Evolutionary conservation across 2,329 filamentous ascomycete genomes (phyloP).

Genomic region (Clonostachys chloroleuca): DNA sequence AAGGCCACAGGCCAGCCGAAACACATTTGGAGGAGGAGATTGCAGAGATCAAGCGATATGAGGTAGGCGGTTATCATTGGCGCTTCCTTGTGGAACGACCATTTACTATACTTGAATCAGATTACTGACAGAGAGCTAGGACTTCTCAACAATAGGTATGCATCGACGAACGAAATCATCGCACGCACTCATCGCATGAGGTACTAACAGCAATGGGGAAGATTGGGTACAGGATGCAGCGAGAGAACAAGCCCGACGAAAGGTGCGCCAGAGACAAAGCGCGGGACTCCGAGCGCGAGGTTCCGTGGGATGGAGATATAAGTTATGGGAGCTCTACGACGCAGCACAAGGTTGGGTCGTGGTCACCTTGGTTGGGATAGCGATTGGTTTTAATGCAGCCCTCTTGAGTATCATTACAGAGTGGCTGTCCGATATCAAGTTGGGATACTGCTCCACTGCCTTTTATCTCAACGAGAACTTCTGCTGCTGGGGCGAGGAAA

Average conservation of each 20-base stretch:
- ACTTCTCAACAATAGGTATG: constrained; percentile 89
- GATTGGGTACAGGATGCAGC: constrained; percentile 99
- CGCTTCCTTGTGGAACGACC: too few species aligned
- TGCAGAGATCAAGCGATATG: constrained; percentile 95
- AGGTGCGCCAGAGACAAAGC: constrained; percentile 67
- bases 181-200: neutral
- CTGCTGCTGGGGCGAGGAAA: constrained; percentile 95
- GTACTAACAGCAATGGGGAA: constrained; percentile 11
- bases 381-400: constrained; percentile 89
- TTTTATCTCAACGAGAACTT: constrained; percentile 98
- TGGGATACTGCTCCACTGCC: constrained; percentile 90
- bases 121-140: constrained; percentile 30
- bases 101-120: too few species aligned
- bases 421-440: constrained; percentile 93
- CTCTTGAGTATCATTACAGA: constrained; percentile 94
- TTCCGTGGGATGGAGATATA: constrained; percentile 72
- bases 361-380: constrained; percentile 85
- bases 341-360: constrained; percentile 98
- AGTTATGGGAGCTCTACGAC: constrained; percentile 83
- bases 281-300: constrained; percentile 69
- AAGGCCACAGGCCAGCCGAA: constrained; percentile 48
- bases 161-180: constrained; percentile 1
- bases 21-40: constrained; percentile 89
- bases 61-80: constrained; percentile 40
- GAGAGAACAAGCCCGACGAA: constrained; percentile 79